A percentile compares a stretch with the other conserved stretches of the same genome.
Evolutionary conservation across 164 flowering plant genomes (phyloP).

Genomic region (Kingdonia uniflora): DNA sequence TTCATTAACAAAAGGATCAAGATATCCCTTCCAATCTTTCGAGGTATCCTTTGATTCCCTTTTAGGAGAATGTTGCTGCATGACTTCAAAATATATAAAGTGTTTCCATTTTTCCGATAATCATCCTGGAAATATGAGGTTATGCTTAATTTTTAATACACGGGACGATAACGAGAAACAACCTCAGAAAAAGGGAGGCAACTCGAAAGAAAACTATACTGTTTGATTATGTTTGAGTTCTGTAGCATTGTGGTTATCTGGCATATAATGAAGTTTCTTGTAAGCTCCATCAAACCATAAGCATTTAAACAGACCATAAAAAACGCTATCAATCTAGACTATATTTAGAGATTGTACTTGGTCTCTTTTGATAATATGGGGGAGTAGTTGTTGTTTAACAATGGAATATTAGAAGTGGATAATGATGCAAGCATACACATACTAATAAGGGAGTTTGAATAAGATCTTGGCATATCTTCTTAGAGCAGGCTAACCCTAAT

Average conservation of each 20-base stretch:
- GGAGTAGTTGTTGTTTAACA: conserved; percentile 30
- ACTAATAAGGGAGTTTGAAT: conserved; percentile 28
- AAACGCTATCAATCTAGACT: conserved; percentile 9
- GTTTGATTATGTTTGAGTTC: conserved; percentile 6
- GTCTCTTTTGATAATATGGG: background rate
- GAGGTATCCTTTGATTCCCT: too few species aligned
- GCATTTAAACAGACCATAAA: conserved; percentile 9
- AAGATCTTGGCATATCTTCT: conserved; percentile 76
- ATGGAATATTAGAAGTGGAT: conserved; percentile 4
- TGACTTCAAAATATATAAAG: too few species aligned
- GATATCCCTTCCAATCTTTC: too few species aligned
- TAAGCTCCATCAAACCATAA: conserved; percentile 23
- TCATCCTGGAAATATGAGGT: too few species aligned
- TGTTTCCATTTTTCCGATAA: too few species aligned
- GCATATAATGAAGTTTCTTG: conserved; percentile 33
- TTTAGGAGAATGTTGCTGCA: too few species aligned
- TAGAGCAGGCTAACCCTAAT: conserved; percentile 23
- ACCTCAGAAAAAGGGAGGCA: too few species aligned
- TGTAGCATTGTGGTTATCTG: conserved; percentile 39
- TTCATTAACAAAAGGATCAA: too few species aligned
- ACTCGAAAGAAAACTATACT: too few species aligned
- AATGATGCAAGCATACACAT: conserved; percentile 22
- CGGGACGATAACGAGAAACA: too few species aligned
- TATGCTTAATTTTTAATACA: too few species aligned
- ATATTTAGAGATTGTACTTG: too few species aligned